These are phyloP conservation scores for Chlorella ohadii DNA, from an alignment of 139 green algal species.

Conservation along the genomic window DNA sequence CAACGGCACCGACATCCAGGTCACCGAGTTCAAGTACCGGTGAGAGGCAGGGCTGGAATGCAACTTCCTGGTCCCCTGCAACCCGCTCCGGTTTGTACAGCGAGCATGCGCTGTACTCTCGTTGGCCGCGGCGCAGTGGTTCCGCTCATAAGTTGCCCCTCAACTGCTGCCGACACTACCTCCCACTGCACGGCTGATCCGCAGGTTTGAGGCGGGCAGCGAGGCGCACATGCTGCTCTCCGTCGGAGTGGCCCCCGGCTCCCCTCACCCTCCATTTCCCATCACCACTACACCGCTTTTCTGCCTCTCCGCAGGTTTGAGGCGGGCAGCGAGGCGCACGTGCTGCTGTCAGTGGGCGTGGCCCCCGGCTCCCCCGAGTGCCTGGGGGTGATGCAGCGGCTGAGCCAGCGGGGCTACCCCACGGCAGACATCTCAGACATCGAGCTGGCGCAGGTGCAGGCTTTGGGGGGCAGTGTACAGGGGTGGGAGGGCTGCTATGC, in stretches of 20 bases:
- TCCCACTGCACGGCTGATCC: too few species aligned
- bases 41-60: conserved; percentile 20
- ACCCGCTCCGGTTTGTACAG: too few species aligned
- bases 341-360: conserved; percentile 78
- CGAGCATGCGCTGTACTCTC: too few species aligned
- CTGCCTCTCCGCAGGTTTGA: conserved; percentile 65
- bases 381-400: conserved; percentile 63
- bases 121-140: too few species aligned
- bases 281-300: too few species aligned
- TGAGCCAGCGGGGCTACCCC: conserved; percentile 63
- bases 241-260: conserved; percentile 51
- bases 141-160: too few species aligned
- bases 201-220: conserved; percentile 68
- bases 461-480: too few species aligned
- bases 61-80: background rate
- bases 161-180: too few species aligned
- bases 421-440: conserved; percentile 81
- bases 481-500: too few species aligned
- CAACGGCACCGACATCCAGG: conserved; percentile 27
- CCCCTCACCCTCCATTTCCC: too few species aligned
- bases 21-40: conserved; percentile 98
- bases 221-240: conserved; percentile 78
- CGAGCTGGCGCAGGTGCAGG: conserved; percentile 67
- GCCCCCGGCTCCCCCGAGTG: conserved; percentile 45
- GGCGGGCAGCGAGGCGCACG: conserved; percentile 60